Percentiles rank a stretch among this genome's conserved stretches.
Conservation (phyloP, 75 land plant species). For the Isoetes taiwanensis region DNA sequence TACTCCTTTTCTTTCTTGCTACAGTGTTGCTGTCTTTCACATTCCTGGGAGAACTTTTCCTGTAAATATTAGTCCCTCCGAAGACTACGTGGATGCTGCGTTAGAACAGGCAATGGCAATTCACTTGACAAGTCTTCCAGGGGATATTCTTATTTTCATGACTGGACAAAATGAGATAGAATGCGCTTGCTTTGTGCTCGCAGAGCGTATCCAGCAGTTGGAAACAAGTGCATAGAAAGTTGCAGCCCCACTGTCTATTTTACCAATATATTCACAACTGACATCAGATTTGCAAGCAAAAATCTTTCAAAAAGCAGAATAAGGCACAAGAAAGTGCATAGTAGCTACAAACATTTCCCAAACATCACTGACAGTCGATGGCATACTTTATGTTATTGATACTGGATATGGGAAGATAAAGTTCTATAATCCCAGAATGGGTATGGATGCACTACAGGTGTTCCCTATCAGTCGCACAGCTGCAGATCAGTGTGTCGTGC, state of each 20-base stretch:
- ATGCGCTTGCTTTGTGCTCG: conserved; percentile 71
- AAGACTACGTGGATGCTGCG: conserved; percentile 95
- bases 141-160: conserved; percentile 96
- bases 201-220: conserved; percentile 87
- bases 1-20: no score
- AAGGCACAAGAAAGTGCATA: conserved; percentile 87
- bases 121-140: conserved; percentile 78
- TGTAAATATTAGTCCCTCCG: conserved; percentile 82
- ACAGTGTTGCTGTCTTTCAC: conserved; percentile 87
- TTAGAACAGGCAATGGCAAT: conserved; percentile 96
- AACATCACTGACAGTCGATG: conserved; percentile 95
- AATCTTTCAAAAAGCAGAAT: conserved; percentile 92
- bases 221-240: conserved; percentile 36
- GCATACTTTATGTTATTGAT: conserved; percentile 93
- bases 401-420: conserved; percentile 95
- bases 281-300: conserved; percentile 97
- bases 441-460: conserved; percentile 99
- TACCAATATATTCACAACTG: conserved; percentile 95
- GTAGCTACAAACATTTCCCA: conserved; percentile 99
- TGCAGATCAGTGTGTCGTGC: conserved; percentile 89
- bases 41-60: conserved; percentile 98
- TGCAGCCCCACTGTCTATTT: conserved; percentile 53
- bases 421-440: conserved; percentile 95
- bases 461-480: conserved; percentile 93
- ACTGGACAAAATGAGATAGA: conserved; percentile 99